Conservation (phyloP, 1,284 basidiomycete genomes). For the Heliocybe sulcata region DNA sequence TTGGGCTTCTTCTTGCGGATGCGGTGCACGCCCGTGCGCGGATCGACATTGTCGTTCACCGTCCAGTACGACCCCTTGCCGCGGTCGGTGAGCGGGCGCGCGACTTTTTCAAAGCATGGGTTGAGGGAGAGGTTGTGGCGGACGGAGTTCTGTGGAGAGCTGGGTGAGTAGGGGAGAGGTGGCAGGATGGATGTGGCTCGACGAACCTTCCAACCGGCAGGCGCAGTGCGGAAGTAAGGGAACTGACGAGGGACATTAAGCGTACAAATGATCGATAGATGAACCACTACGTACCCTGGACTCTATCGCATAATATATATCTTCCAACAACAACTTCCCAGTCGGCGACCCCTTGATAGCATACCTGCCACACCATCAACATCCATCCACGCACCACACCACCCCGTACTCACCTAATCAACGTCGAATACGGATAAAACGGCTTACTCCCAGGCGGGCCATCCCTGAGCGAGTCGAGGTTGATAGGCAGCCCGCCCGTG, state of each 20-base stretch:
- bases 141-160: slow-evolving; percentile 76
- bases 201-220: slow-evolving; percentile 80
- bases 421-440: slow-evolving; percentile 81
- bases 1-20: slow-evolving; percentile 77
- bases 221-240: slow-evolving; percentile 76
- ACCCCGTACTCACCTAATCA: slow-evolving; percentile 53
- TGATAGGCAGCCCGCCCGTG: slow-evolving; percentile 74
- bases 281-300: slow-evolving; percentile 50
- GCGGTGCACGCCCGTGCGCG: slow-evolving; percentile 77
- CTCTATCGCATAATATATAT: slow-evolving; percentile 85
- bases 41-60: slow-evolving; percentile 81
- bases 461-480: slow-evolving; percentile 74
- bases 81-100: slow-evolving; percentile 81
- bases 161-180: slow-evolving; percentile 7
- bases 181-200: background rate
- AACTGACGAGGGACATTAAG: slow-evolving; percentile 39
- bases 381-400: slow-evolving; percentile 1
- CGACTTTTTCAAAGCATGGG: slow-evolving; percentile 89
- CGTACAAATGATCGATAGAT: background rate
- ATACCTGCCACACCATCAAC: slow-evolving; percentile 39
- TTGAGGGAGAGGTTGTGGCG: slow-evolving; percentile 92
- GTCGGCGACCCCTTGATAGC: slow-evolving; percentile 84
- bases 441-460: slow-evolving; percentile 80
- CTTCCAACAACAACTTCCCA: slow-evolving; percentile 73
- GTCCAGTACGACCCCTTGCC: slow-evolving; percentile 87